Base-by-base conservation (phyloP, 495 filamentous ascomycete species). In the Diplogelasinospora grovesii region DNA sequence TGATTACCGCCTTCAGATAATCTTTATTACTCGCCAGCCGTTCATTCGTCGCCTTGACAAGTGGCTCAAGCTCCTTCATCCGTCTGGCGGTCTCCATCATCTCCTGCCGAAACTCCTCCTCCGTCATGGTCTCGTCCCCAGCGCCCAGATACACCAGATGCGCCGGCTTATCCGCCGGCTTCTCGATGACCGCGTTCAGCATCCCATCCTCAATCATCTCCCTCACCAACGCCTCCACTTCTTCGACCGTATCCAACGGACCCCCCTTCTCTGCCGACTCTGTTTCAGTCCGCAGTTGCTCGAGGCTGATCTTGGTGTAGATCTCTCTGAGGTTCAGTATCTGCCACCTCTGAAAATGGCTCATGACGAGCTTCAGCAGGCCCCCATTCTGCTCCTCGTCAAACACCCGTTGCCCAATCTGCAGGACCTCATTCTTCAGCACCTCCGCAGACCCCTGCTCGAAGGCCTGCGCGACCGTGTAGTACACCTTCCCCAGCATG, bases 391-490 rank as follows among this genome's bases (percentile, higher is more conserved):
- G 57, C 37, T 77, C 84, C 34, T 70, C 64, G 28, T 48, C 28
- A 82, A 84, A 93, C 20, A 78, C 50, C 9, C 69, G 52, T 32
- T 56, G 41, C n/a, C 73, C 76, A 10, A 62, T 53, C n/a, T 25
- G 48, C 14, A 79, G 68, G 22, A 73, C 63, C 54, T 89, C 84
- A 8, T 67, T 60, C 44, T 68, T 68, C 14, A 92, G 63, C 42
- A 63, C 69, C 2, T 65, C 59, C 9, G 73, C 64, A 35, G 81
- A 71, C 10, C 73, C 68, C 26, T 69, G 58, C 50, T 79, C 73
- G 50, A 94, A 97, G 5, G 79, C 68, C 5, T 73, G 67, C 4
- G 78, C 84, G 23, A 95, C 59, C 19, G 70, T 61, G 5, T 81
- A 63, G 56, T 97, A 95, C 11, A 85, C 75, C 49, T 77, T 86